phyloP scores from a whole-genome alignment of 2,329 filamentous ascomycete genomes.

The Sarocladiaceae sp. region DNA sequence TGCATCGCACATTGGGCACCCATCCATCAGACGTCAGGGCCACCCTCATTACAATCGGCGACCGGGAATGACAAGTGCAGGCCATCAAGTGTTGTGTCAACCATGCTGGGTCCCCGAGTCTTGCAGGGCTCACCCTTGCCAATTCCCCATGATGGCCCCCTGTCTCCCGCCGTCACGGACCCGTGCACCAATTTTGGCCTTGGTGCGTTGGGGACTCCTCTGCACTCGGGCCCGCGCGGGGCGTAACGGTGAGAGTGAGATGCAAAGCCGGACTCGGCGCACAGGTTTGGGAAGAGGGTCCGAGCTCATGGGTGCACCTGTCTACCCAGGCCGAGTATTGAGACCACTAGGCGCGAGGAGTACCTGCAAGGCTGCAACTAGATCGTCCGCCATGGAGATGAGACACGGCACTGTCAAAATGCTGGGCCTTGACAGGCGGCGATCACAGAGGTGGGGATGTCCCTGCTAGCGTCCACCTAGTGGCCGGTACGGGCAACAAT shows the following conservation, averaged over 20 bases:
- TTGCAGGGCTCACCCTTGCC: too few species aligned
- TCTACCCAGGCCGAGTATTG: too few species aligned
- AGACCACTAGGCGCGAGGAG: too few species aligned
- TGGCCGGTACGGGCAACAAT: too few species aligned
- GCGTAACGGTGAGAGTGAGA: neutral
- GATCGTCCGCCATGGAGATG: too few species aligned
- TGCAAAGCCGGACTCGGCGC: neutral
- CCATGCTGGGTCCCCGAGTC: too few species aligned
- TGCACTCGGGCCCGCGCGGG: neutral
- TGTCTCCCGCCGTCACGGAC: neutral
- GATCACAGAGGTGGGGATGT: too few species aligned
- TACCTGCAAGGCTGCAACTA: too few species aligned
- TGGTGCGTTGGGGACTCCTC: neutral
- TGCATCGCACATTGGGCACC: constrained; percentile 3
- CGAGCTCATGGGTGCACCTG: constrained; percentile 5
- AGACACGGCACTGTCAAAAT: too few species aligned
- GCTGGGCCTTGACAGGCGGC: too few species aligned
- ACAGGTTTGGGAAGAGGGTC: constrained; percentile 1
- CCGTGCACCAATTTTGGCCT: constrained; percentile 6
- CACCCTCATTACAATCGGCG: constrained; percentile 1
- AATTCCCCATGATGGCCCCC: too few species aligned
- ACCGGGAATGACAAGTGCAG: neutral
- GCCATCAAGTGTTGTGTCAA: neutral
- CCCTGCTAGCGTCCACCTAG: too few species aligned
- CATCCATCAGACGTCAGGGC: neutral